Evolutionary conservation across 192 early-diverging fungal species (phyloP).

Genomic region (Dispira parvispora): DNA sequence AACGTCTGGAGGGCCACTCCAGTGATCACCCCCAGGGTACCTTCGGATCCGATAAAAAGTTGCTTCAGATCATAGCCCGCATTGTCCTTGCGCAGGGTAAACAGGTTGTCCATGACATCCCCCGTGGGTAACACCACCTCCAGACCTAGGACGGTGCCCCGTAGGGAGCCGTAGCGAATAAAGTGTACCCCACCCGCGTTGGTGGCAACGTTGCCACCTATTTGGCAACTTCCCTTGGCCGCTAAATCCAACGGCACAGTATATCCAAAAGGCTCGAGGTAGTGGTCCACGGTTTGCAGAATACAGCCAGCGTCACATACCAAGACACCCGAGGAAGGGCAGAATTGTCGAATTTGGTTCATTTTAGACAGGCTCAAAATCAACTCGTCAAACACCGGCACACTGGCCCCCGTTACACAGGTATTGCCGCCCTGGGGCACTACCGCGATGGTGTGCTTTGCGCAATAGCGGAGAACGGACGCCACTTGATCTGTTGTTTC

Average conservation of each 20-base stretch:
- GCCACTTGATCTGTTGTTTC: conserved; percentile 73
- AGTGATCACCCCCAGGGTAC: conserved; percentile 86
- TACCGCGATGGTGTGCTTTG: conserved; percentile 65
- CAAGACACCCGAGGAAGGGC: conserved; percentile 64
- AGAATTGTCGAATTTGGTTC: conserved; percentile 60
- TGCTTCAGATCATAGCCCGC: conserved; percentile 98
- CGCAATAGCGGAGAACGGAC: conserved; percentile 73
- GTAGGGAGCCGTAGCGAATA: conserved; percentile 87
- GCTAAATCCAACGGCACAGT: conserved; percentile 90
- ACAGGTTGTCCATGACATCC: conserved; percentile 66
- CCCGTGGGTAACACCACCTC: conserved; percentile 92
- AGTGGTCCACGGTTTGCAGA: conserved; percentile 76
- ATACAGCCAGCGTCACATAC: conserved; percentile 86
- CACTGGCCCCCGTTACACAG: conserved; percentile 85
- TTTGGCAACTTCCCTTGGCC: conserved; percentile 86
- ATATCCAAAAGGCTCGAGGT: conserved; percentile 62
- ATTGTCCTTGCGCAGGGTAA: conserved; percentile 87
- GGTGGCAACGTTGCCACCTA: conserved; percentile 96
- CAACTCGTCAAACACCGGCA: conserved; percentile 93
- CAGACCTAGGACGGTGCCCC: conserved; percentile 85
- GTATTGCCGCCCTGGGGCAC: conserved; percentile 99
- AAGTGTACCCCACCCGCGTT: conserved; percentile 93
- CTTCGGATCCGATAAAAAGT: conserved; percentile 93
- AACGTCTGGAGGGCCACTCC: conserved; percentile 75
- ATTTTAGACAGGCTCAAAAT: conserved; percentile 63